Base-by-base conservation (phyloP, 129 eudicot genomes). In the Flaveria sonorensis region DNA sequence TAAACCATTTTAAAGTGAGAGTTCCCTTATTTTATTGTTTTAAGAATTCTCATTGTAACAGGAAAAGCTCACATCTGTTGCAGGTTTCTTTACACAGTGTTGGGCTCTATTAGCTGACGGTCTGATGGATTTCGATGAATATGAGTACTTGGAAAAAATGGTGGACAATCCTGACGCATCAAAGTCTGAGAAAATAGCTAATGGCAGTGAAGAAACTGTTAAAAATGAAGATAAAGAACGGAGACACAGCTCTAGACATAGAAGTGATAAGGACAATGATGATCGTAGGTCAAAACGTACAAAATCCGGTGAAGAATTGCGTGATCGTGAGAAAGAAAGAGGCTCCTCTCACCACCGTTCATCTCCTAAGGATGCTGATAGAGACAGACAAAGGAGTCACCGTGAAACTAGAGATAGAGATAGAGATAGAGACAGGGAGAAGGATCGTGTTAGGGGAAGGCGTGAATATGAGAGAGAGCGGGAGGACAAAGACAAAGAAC, bases 71-170 rank as follows among this genome's bases (percentile, higher is more conserved):
- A 77, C 62, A 18, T 68, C 52, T 43, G 43, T 10, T 64, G 39
- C 26, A 68, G 63, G 55, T 67, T 80, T 51, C 40, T 53, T 46
- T 9, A 36, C 39, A 32, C 53, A 72, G 79, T 57, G 23, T 71
- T 67, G 72, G 76, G 32, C 10, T 15, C 69, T 50, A 51, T 67
- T 20, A 45, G 55, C 52, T 28, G 9, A 50, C 14, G 1, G 4
- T 60, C 28, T 52, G 21, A 92, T 92, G 97, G 97, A 89, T 87
- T 92, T 92, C 71, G 96, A 92, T 13, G 97, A 92, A 85, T 89
- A 89, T 74, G 96, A 92, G 57, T 92, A 92, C 81, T 73, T 92
- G 74, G 97, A 92, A 83, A 89, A 87, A 26, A 77, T 81, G 60
- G 96, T 92, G 47, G 97, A 92, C 77, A 84, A 88, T 81, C 63